phyloP scores from a whole-genome alignment of 2,329 filamentous ascomycete genomes.

The Aspergillus texensis region DNA sequence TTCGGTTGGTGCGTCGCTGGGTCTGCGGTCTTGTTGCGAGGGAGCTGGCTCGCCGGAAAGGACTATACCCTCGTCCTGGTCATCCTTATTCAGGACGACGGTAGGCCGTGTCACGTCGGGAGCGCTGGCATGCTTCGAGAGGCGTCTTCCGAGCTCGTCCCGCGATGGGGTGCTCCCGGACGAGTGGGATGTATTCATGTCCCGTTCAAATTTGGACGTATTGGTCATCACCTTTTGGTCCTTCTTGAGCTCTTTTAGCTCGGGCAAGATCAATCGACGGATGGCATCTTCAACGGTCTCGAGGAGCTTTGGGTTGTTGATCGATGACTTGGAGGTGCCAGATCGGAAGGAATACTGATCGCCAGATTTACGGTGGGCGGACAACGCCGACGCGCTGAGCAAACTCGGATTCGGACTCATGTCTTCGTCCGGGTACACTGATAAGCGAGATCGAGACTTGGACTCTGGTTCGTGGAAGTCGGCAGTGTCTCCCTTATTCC shows the following conservation, averaged over 20 bases:
- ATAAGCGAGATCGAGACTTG: conserved; percentile 53
- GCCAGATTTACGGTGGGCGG: conserved; percentile 56
- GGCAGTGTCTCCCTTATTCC: conserved; percentile 50
- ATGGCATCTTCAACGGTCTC: conserved; percentile 94
- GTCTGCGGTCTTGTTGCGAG: conserved; percentile 55
- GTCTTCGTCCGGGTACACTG: conserved; percentile 57
- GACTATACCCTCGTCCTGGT: conserved; percentile 60
- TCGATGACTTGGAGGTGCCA: conserved; percentile 68
- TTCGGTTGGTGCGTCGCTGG: conserved; percentile 53
- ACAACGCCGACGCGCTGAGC: conserved; percentile 59
- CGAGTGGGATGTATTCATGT: conserved; percentile 63
- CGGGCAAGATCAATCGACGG: conserved; percentile 82
- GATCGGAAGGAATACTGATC: conserved; percentile 63
- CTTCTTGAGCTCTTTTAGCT: conserved; percentile 87
- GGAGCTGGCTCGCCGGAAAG: conserved; percentile 56
- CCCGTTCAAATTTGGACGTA: conserved; percentile 68
- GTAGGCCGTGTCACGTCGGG: conserved; percentile 65
- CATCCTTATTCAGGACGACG: conserved; percentile 61
- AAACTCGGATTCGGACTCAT: conserved; percentile 64
- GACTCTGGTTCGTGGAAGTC: conserved; percentile 48
- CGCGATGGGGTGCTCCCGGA: conserved; percentile 59
- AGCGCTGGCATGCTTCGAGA: conserved; percentile 64
- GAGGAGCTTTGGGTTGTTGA: conserved; percentile 88
- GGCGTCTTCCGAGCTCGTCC: conserved; percentile 56
- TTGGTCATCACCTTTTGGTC: conserved; percentile 80